Evolutionary conservation across 352 stramenopile genomes (phyloP), one percentile per base, ranked within the genome.

Genomic region (Globisporangium alternatum): DNA sequence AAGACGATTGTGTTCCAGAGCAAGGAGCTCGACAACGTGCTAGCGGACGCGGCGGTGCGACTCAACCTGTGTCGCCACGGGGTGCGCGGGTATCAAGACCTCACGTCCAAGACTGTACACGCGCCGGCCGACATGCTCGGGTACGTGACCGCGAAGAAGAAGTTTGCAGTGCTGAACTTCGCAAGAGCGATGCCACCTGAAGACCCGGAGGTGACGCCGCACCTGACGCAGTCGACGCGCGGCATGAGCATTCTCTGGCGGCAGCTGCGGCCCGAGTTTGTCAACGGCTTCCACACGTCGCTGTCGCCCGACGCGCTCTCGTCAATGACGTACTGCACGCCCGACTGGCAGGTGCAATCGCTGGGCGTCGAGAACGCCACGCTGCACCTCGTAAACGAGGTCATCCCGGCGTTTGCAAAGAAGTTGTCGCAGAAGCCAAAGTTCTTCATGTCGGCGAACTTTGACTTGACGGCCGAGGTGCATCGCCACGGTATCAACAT

Each of bases 211-310:
- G 60, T 80, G 8, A 97, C 90, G 1, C 62, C 64, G 5, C 90
- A 98, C 57, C 65, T 98, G 19, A 57, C 80, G 35, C 62, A 74
- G 31, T 92, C 89, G 5, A 90, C 90, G 3, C 71, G 93, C 6
- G 85, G 87, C 2, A 90, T 97, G 77, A 93, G 75, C 52, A 96
- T 98, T 21, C 69, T 98, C n/a, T 98, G 91, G 90, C 78, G 93
- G 0, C 86, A 96, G 60, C 72, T 98, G 25, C 83, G 93, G 28
- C 91, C 93, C 0, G 90, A 98, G 62, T 75, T 96, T 53, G 85
- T 98, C 6, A 63, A 65, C 13, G 55, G 44, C 3, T 80, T 78
- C 51, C 60, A 60, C 22, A 70, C 70, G 0, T 80, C 91, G 1
- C 68, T 97, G 12, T 97, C 86, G 10, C 69, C 88, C 1, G 91